Base-by-base conservation (phyloP, 2,329 filamentous ascomycete species). In the Fusarium anthophilum region DNA sequence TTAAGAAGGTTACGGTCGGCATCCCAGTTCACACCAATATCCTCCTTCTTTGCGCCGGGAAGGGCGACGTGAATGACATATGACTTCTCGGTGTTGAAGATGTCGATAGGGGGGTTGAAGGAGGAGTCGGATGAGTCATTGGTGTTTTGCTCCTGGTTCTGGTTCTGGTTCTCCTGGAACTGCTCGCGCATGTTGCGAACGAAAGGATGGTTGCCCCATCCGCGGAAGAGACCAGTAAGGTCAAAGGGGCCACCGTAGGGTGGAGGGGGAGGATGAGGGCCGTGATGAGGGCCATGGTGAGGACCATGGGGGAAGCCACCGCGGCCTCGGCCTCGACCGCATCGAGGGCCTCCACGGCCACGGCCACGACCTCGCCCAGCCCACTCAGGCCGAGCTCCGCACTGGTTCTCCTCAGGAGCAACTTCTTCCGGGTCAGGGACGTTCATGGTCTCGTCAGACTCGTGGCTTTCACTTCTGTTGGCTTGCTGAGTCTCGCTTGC, bases 31-130 rank as follows among this genome's bases (percentile, higher is more conserved):
- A 96, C 89, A 65, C 89, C 92, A 11, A 96, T 85, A 78, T 96
- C 93, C 77, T 94, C 89, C 82, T 95, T 95, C 83, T 91, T 91
- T 4, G 92, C 93, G 32, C 94, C 94, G 0, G 94, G 93, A 0
- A 97, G 87, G 3, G 93, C 91, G 77, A 95, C 84, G 81, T 96
- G 93, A 14, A 96, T 83, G 48, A 94, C 84, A 80, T 91, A 95
- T 20, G 89, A 83, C 38, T 84, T 82, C 12, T 89, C 82, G 10
- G 91, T 92, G 80, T 92, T 89, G 85, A 96, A 96, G 73, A 95
- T 84, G 80, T 97, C 94, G 63, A 91, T 85, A n/a, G 92, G 90
- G 2, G 92, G 92, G 10, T 82, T 81, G 81, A 93, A 92, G 66
- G 85, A 80, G 60, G 92, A 92, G 11, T 82, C 81, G 81, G 93